A percentile compares a stretch with the other conserved stretches of the same genome.
phyloP scores from a whole-genome alignment of 139 green algal species.

The Picochlorum sp. region DNA sequence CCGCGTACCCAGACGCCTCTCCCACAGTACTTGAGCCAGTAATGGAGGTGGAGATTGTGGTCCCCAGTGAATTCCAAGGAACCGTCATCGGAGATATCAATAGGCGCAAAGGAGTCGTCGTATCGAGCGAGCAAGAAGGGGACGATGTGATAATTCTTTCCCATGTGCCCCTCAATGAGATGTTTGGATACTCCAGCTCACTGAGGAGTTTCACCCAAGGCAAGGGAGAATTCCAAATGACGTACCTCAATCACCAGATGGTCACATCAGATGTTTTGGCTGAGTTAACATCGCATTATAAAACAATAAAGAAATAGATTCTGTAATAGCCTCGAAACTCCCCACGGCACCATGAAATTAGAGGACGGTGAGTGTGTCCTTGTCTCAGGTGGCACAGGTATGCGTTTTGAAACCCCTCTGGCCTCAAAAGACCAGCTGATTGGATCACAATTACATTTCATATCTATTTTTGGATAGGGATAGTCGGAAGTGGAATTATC shows the following conservation, averaged over 20 bases:
- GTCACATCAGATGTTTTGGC: slow-evolving; percentile 74
- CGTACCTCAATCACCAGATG: slow-evolving; percentile 76
- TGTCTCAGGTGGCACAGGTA: neutral
- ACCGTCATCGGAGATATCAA: slow-evolving; percentile 93
- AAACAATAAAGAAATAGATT: slow-evolving; percentile 7
- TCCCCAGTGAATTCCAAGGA: slow-evolving; percentile 87
- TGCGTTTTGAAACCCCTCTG: neutral
- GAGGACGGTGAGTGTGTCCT: neutral
- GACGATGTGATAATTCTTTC: slow-evolving; percentile 39
- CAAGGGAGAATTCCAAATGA: slow-evolving; percentile 98
- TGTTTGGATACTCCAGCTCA: slow-evolving; percentile 98
- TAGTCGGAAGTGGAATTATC: slow-evolving; percentile 18
- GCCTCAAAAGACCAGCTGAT: neutral
- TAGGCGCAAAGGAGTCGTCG: slow-evolving; percentile 82
- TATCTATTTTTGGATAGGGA: slow-evolving; percentile 4
- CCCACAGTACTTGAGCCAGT: slow-evolving; percentile 90
- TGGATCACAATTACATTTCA: too few relatives aligned
- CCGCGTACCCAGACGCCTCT: slow-evolving; percentile 48
- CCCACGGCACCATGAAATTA: too few relatives aligned
- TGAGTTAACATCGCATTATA: slow-evolving; percentile 47
- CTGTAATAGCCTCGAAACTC: too few relatives aligned
- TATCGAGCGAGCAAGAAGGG: slow-evolving; percentile 41
- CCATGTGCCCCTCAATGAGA: slow-evolving; percentile 90
- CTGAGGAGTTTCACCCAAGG: slow-evolving; percentile 90
- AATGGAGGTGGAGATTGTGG: slow-evolving; percentile 89